A percentile compares a stretch with the other conserved stretches of the same genome.
These are phyloP conservation scores for Dactylellina drechsleri DNA, from an alignment of 2,329 filamentous ascomycete genomes.

Conservation along the genomic window DNA sequence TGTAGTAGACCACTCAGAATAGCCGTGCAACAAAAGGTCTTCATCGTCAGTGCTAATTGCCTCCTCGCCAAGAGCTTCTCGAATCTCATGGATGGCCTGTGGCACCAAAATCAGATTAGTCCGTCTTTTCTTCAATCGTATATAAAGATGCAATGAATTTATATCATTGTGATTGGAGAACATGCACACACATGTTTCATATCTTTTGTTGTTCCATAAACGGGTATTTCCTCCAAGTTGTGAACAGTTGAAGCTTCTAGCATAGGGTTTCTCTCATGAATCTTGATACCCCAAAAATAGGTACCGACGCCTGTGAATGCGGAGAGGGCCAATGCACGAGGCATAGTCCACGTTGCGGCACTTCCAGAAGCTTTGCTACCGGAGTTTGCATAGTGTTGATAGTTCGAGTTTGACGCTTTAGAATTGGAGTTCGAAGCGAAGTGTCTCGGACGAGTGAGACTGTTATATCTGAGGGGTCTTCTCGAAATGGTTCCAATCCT, in stretches of 20 bases:
- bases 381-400: conserved; percentile 18
- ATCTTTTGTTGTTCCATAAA: conserved; percentile 55
- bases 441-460: conserved; percentile 14
- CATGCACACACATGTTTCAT: conserved; percentile 55
- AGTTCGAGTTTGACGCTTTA: conserved; percentile 15
- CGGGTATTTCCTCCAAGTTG: conserved; percentile 53
- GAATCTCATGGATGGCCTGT: conserved; percentile 70
- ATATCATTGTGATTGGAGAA: not conserved
- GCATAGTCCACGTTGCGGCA: conserved; percentile 46
- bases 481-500: conserved; percentile 23
- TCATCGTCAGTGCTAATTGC: conserved; percentile 73
- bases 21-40: conserved; percentile 72
- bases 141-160: not conserved
- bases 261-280: conserved; percentile 33
- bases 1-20: conserved; percentile 73
- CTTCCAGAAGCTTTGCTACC: conserved; percentile 14
- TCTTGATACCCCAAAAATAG: conserved; percentile 53
- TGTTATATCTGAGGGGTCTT: conserved; percentile 19
- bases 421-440: conserved; percentile 36
- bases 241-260: conserved; percentile 54
- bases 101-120: not conserved
- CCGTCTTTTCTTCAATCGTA: not conserved
- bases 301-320: conserved; percentile 54
- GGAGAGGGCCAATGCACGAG: conserved; percentile 46
- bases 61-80: conserved; percentile 66